Evolutionary conservation across 441 rosid species (phyloP), one percentile per base, ranked within the genome.

Genomic region (Populus hybrid): DNA sequence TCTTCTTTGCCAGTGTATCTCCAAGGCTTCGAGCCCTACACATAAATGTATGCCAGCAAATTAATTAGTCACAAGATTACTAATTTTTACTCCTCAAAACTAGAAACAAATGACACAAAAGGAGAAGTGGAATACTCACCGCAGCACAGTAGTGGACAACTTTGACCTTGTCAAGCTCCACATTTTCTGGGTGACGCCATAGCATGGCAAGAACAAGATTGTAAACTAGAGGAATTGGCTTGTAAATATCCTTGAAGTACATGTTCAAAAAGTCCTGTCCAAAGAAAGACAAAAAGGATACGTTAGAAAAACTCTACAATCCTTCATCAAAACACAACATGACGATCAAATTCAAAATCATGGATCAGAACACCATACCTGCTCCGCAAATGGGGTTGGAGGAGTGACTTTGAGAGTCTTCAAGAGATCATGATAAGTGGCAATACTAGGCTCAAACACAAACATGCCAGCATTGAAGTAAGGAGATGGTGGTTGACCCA

Each of bases 391-490:
- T 3, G 96, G 11, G 24, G 95, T 89, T 0, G 98, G 87, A 34
- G 92, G 77, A 2, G 89, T 87, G 21, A 81, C 64, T 76, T 86
- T 69, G 76, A 93, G 70, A 7, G 89, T 86, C n/a, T 80, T 75
- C 69, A 91, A 72, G 24, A 91, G 87, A 26, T 85, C 84, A 1
- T 86, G 73, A 46, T 90, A 91, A 9, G 86, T 84, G 71, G 81
- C n/a, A 0, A 90, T 81, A 73, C 80, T 83, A 0, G 98, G 97
- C 81, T 94, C 88, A 74, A 78, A 90, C 1, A 91, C 90, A 76
- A 92, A 91, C 98, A 94, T 92, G 12, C 97, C 96, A 0, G 97
- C 96, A 73, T 93, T 91, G 87, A 94, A 93, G 75, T 94, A 94
- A 57, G 87, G 89, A 18, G 92, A 75, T 0, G 97, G 97, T 59